These are phyloP conservation scores for Leucosporidium yakuticum DNA, from an alignment of 768 basidiomycete species.

Conservation along the genomic window DNA sequence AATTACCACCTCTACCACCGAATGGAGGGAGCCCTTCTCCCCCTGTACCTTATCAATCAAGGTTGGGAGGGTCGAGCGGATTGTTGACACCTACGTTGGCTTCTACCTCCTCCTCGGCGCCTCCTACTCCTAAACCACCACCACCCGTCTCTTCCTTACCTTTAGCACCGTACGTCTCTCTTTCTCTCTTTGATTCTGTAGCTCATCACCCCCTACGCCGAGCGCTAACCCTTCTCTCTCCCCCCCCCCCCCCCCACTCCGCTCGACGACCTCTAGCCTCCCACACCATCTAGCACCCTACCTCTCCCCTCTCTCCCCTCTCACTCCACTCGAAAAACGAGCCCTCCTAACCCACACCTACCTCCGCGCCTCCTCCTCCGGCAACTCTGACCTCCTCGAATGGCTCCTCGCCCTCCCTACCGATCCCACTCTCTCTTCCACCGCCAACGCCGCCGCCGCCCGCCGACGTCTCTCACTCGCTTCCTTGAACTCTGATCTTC, in stretches of 20 bases:
- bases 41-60: too few species aligned
- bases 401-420: constrained; percentile 34
- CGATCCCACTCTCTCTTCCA: constrained; percentile 1
- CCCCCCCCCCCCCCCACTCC: background rate
- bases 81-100: too few species aligned
- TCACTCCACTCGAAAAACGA: constrained; percentile 21
- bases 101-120: too few species aligned
- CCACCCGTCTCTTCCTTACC: too few species aligned
- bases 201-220: background rate
- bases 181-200: background rate
- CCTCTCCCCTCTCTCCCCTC: constrained; percentile 20
- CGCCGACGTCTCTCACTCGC: constrained; percentile 17
- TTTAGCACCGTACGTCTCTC: background rate
- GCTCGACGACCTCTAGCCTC: background rate
- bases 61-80: too few species aligned
- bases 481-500: too few species aligned
- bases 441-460: constrained; percentile 11
- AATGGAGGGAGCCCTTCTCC: too few species aligned
- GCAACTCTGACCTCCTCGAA: constrained; percentile 37
- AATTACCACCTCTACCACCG: too few species aligned
- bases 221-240: background rate
- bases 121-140: too few species aligned
- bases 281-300: constrained; percentile 27
- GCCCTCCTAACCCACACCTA: constrained; percentile 22
- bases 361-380: constrained; percentile 27